Evolutionary conservation across 306 rosid species (phyloP).

Genomic region (Fragaria ananassa): DNA sequence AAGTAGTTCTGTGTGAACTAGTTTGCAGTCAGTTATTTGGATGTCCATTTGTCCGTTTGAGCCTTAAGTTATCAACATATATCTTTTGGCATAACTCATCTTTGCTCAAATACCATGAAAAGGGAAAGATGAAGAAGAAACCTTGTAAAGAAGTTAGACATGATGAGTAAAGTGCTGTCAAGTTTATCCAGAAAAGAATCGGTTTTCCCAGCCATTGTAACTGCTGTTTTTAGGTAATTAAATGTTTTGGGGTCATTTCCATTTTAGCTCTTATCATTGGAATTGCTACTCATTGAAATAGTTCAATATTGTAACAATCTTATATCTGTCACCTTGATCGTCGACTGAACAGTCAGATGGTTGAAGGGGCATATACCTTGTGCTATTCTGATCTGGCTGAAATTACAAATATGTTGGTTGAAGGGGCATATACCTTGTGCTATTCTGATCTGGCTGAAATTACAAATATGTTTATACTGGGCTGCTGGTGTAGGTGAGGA

Average conservation of each 20-base stretch:
- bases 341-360: background rate
- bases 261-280: background rate
- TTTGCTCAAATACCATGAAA: constrained; percentile 26
- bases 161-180: background rate
- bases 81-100: constrained; percentile 2
- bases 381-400: too few species aligned
- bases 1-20: constrained; percentile 10
- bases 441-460: background rate
- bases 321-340: background rate
- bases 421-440: background rate
- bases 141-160: constrained; percentile 35
- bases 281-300: background rate
- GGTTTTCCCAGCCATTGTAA: background rate
- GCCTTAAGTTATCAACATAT: background rate
- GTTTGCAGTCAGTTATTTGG: constrained; percentile 9
- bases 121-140: constrained; percentile 20
- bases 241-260: background rate
- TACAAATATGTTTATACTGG: background rate
- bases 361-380: background rate
- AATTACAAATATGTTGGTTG: background rate
- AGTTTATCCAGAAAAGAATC: background rate
- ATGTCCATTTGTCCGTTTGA: constrained; percentile 21
- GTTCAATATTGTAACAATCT: background rate
- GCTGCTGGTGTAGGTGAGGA: background rate
- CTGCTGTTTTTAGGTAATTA: background rate